Evolutionary conservation across 202 grass and related monocot genomes (phyloP), one percentile per base, ranked within the genome.

Genomic region (Bolboschoenoplectus hybrid): DNA sequence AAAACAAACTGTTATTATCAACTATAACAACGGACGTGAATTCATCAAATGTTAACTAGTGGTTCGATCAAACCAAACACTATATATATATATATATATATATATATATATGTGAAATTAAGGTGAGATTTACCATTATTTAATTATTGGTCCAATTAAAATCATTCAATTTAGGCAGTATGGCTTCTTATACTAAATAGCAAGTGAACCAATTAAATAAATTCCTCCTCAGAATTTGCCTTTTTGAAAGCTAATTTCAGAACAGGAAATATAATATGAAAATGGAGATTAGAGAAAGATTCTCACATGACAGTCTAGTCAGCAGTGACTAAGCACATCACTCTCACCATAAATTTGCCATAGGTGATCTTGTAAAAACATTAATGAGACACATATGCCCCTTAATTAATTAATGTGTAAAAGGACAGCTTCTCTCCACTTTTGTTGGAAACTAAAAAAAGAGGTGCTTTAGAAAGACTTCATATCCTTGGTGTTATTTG

Each of bases 241-340:
- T 47, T 82, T 63, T 82, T 82, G 47, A 84, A 84, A 84, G 82
- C 51, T 64, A 58, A 66, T 40, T 69, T 44, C 10, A 69, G 14
- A 53, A 16, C 1, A 52, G 7, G 19, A 67, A 16, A 4, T 58
- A 19, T 26, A 13, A 82, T 51, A 20, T 2, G 41, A 35, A 84
- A 46, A 43, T 56, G 46, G 63, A 38, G 32, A 69, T 67, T 38
- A 84, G 47, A 84, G 14, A 57, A 16, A 83, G 46, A 47, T 83
- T 50, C 26, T n/a, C 36, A 2, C 19, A 52, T 71, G 63, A 51
- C 7, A 55, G 35, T 53, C 63, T 39, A 84, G 47, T 71, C 65
- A 84, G 12, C 9, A 55, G 9, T 83, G 40, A 50, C 45, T 69
- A 84, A 84, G 62, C 64, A 26, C 53, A 53, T 84, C 65, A 16